phyloP scores from a whole-genome alignment of 129 eudicot species.

The Centaurea solstitialis region DNA sequence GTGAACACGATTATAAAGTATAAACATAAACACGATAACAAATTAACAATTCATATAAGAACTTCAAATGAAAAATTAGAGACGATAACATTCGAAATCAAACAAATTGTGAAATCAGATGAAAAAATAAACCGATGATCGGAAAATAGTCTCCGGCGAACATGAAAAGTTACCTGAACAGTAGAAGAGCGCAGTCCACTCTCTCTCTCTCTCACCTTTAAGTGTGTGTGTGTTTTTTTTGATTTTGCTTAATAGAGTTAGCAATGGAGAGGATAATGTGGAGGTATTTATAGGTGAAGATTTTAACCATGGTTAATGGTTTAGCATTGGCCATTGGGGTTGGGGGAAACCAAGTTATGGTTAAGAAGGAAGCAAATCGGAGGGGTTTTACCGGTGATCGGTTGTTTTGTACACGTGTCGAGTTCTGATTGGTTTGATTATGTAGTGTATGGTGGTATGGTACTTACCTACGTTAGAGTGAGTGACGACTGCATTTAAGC shows the following conservation, averaged over 20 bases:
- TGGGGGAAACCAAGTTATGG: too few species aligned
- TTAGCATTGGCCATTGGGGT: constrained; percentile 1
- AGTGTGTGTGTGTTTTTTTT: constrained; percentile 13
- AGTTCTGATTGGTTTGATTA: constrained; percentile 8
- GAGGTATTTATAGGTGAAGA: constrained; percentile 2
- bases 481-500: constrained; percentile 11
- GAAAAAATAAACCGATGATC: not conserved
- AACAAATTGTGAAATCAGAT: not conserved
- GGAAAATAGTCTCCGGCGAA: not conserved
- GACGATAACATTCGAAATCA: not conserved
- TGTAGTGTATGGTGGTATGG: not conserved
- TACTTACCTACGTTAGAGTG: not conserved
- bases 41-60: not conserved
- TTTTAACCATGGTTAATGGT: constrained; percentile 18
- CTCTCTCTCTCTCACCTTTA: not conserved
- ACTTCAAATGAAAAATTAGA: not conserved
- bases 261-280: not conserved
- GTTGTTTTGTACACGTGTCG: constrained; percentile 9
- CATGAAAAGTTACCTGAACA: constrained; percentile 11
- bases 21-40: not conserved
- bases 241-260: not conserved
- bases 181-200: not conserved
- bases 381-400: not conserved
- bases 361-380: not conserved
- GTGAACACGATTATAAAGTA: not conserved